phyloP scores from a whole-genome alignment of 306 rosid genomes.

The Prunus davidiana region DNA sequence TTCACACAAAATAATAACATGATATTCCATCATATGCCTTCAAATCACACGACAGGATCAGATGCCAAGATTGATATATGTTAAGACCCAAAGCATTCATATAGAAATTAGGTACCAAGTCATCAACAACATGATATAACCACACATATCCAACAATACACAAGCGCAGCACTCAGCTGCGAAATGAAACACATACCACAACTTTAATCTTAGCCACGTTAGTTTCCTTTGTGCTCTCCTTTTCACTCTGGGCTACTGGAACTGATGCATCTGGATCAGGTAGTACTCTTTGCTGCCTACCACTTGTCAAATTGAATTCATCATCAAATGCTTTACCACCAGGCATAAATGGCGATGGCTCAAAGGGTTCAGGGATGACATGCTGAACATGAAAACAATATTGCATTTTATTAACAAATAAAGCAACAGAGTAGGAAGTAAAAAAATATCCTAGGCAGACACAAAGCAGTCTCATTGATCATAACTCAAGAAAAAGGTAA shows the following conservation, averaged over 20 bases:
- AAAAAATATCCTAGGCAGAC: not conserved
- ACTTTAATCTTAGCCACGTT: conserved; percentile 94
- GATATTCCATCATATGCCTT: not conserved
- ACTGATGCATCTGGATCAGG: conserved; percentile 50
- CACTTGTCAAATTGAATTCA: conserved; percentile 42
- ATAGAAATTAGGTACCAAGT: not conserved
- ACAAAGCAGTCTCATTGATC: not conserved
- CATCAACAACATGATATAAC: not conserved
- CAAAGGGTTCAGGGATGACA: conserved; percentile 82
- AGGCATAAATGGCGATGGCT: conserved; percentile 89
- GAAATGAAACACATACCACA: conserved; percentile 66
- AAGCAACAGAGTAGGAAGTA: not conserved
- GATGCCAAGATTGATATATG: not conserved
- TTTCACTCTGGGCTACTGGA: conserved; percentile 51
- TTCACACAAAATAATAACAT: not conserved
- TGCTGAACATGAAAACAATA: conserved; percentile 54
- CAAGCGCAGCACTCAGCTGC: not conserved
- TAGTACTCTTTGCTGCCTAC: conserved; percentile 57
- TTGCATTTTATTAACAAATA: conserved; percentile 22
- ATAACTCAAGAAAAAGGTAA: not conserved
- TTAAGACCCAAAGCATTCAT: not conserved
- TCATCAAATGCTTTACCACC: conserved; percentile 69
- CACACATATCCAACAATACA: not conserved
- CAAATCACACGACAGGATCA: conserved; percentile 4
- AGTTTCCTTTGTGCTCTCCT: conserved; percentile 72